A percentile compares a stretch with the other conserved stretches of the same genome.
These are phyloP conservation scores for Globisporangium spiculum DNA, from an alignment of 352 stramenopile genomes.

Conservation along the genomic window DNA sequence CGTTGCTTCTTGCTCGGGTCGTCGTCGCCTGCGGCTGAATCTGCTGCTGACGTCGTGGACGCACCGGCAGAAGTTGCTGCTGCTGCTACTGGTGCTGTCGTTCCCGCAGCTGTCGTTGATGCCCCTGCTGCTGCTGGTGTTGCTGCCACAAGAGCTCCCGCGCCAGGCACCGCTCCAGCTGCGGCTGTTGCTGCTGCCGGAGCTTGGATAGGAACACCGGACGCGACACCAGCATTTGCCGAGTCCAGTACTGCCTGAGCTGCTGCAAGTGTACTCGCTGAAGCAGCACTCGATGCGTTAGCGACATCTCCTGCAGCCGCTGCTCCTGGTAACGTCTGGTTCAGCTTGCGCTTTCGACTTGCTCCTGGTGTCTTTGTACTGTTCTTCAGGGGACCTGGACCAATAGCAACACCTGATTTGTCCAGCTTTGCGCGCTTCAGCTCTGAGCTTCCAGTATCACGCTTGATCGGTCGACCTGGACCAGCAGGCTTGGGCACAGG, in stretches of 20 bases:
- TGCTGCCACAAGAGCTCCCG: background rate
- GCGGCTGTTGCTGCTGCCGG: background rate
- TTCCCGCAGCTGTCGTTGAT: background rate
- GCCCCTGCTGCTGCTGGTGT: constrained; percentile 6
- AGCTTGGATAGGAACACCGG: background rate
- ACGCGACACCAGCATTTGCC: background rate
- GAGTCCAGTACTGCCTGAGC: background rate
- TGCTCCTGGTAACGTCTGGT: constrained; percentile 32
- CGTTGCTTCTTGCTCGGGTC: constrained; percentile 91
- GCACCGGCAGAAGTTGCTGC: constrained; percentile 4
- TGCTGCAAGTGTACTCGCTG: constrained; percentile 10
- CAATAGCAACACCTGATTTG: constrained; percentile 2
- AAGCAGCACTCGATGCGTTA: background rate
- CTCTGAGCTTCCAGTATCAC: constrained; percentile 41
- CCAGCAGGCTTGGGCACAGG: background rate
- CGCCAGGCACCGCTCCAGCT: background rate
- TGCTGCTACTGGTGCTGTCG: background rate
- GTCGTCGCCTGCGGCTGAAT: constrained; percentile 28
- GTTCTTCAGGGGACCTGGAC: constrained; percentile 12
- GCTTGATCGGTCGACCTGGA: constrained; percentile 27
- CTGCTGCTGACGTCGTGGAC: constrained; percentile 6
- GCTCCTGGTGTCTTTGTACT: constrained; percentile 27
- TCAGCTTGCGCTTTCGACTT: constrained; percentile 73
- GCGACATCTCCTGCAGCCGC: constrained; percentile 1
- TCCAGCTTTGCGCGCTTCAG: constrained; percentile 45